Percentiles rank a stretch among this genome's conserved stretches.
These are phyloP conservation scores for Volvox carteri DNA, from an alignment of 163 green algal species.

Conservation along the genomic window DNA sequence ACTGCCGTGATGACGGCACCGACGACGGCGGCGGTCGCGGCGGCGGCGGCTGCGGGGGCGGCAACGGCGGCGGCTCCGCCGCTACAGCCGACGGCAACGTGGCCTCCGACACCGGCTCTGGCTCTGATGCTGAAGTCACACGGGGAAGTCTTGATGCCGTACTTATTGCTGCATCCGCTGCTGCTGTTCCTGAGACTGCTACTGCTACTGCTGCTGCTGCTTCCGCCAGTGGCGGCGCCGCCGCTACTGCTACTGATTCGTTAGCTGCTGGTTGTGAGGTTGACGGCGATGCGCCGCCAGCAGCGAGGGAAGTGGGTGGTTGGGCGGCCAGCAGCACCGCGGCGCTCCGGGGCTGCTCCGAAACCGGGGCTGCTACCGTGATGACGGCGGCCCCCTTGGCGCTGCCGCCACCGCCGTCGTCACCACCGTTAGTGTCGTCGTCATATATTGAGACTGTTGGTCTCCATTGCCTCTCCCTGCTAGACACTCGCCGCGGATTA, in stretches of 20 bases:
- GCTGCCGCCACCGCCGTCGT: not conserved
- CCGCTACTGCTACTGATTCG: not conserved
- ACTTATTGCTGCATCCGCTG: no score
- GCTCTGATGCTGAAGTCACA: no score
- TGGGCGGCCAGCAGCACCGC: not conserved
- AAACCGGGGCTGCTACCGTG: not conserved
- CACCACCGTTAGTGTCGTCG: not conserved
- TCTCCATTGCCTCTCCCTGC: not conserved
- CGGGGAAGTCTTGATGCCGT: no score
- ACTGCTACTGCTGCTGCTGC: not conserved
- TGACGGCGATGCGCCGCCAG: not conserved
- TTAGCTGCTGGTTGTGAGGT: not conserved
- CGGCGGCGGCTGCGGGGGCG: not conserved
- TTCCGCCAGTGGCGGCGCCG: not conserved
- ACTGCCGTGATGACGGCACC: not conserved
- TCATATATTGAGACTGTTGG: not conserved
- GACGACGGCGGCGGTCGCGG: not conserved
- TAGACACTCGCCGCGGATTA: not conserved
- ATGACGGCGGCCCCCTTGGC: not conserved
- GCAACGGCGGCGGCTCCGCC: not conserved
- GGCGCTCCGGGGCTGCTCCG: not conserved
- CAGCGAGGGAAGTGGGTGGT: not conserved
- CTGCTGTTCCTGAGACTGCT: no score
- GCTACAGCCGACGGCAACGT: not conserved
- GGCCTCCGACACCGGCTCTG: no score